These are phyloP conservation scores for Geotrichum ghanense DNA, from an alignment of 805 yeast genomes.

Conservation along the genomic window DNA sequence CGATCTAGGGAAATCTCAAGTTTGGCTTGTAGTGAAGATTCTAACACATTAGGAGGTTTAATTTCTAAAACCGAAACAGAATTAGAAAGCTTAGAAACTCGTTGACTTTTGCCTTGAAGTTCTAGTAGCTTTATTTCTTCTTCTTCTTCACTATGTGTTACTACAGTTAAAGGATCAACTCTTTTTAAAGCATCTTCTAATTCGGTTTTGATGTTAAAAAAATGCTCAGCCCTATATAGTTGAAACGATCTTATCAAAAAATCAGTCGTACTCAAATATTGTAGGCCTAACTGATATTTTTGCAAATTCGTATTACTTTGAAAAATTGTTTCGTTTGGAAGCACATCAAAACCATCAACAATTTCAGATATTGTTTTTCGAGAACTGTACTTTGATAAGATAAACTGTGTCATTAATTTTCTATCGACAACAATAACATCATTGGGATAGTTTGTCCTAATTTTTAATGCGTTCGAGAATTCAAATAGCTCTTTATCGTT, in stretches of 20 bases:
- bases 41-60: conserved; percentile 16
- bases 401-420: conserved; percentile 11
- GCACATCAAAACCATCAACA: conserved; percentile 4
- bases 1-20: conserved; percentile 18
- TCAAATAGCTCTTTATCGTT: conserved; percentile 12
- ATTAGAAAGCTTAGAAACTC: conserved; percentile 13
- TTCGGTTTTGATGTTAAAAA: conserved; percentile 15
- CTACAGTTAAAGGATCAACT: conserved; percentile 10
- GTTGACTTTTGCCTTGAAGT: conserved; percentile 16
- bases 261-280: conserved; percentile 22
- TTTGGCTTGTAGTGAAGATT: conserved; percentile 16
- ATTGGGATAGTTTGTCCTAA: conserved; percentile 6
- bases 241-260: conserved; percentile 18
- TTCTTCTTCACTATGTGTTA: conserved; percentile 1
- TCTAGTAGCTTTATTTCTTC: conserved; percentile 5
- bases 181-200: conserved; percentile 15
- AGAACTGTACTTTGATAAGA: conserved; percentile 12
- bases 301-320: conserved; percentile 10
- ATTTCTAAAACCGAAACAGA: conserved; percentile 13
- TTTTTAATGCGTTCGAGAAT: conserved; percentile 8
- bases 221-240: conserved; percentile 14
- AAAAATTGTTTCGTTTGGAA: conserved; percentile 8
- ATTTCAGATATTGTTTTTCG: conserved; percentile 4
- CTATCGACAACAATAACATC: conserved; percentile 4
- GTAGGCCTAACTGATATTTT: conserved; percentile 17